Base-by-base conservation (phyloP, 768 basidiomycete species). In the Dictyophora rubrovolvata region DNA sequence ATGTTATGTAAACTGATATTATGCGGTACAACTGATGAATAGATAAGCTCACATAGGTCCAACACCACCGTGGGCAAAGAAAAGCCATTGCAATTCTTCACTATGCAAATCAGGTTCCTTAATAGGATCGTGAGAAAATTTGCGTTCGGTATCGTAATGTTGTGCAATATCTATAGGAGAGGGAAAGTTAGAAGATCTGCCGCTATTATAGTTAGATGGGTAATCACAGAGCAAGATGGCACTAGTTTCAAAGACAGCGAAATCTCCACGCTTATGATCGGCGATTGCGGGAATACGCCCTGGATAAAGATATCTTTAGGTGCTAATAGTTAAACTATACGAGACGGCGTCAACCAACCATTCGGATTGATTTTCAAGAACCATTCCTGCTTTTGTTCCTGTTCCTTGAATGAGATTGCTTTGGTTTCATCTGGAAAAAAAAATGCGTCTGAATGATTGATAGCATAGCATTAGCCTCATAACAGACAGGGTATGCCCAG, bases 21-120 rank as follows among this genome's bases (percentile, higher is more conserved):
- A 42, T 42, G 10, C n/a, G 12, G 12, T n/a, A 42, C 2, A 42
- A 5, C 4, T 14, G 10, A n/a, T 14, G 42, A 4, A 42, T 14
- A 2, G 14, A 18, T 51, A 51, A 34, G 12, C 87, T 75, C 92
- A 88, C 87, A 91, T 93, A n/a, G 90, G 89, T 23, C 88, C 89
- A 21, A 89, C 70, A 22, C 86, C 89, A 1, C 87, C 89, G 67
- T 89, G 87, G 7, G 63, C 64, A 60, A 73, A 75, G 65, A 73
- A 73, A 36, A 75, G 70, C 74, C 72, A 75, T 60, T 69, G 70
- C 22, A 71, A 55, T n/a, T 63, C 64, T 55, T 73, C 69, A 35
- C 60, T 62, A 23, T 70, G 60, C 23, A 68, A 62, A 42, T 67
- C 56, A 4, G 67, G 56, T 23, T 72, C 68, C n/a, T 67, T 74